Percentiles rank a stretch among this genome's conserved stretches.
These are phyloP conservation scores for Glebionis coronaria DNA, from an alignment of 129 eudicot genomes.

Conservation along the genomic window DNA sequence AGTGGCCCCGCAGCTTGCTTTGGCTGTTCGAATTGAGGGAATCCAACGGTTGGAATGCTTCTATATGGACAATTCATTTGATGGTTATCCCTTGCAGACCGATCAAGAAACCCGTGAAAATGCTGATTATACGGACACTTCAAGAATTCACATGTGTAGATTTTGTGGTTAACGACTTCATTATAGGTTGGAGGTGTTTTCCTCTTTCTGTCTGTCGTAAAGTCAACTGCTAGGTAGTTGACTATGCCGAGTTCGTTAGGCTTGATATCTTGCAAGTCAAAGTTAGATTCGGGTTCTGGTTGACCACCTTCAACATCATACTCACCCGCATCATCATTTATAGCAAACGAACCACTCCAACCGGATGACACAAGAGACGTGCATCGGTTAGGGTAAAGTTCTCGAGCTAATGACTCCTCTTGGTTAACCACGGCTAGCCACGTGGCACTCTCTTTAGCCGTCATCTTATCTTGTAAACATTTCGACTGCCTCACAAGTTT, in stretches of 20 bases:
- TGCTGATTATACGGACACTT: conserved; percentile 61
- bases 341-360: conserved; percentile 46
- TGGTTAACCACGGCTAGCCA: conserved; percentile 74
- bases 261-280: conserved; percentile 54
- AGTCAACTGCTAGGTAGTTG: conserved; percentile 25
- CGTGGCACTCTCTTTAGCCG: conserved; percentile 66
- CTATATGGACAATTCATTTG: conserved; percentile 45
- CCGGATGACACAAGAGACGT: conserved; percentile 54
- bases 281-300: conserved; percentile 34
- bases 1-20: conserved; percentile 17
- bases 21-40: conserved; percentile 32
- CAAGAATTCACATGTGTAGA: conserved; percentile 50
- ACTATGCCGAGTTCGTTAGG: conserved; percentile 40
- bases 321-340: conserved; percentile 60
- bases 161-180: conserved; percentile 42
- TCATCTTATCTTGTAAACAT: conserved; percentile 83
- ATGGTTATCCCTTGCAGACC: conserved; percentile 62
- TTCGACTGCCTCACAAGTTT: conserved; percentile 77
- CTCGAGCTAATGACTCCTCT: conserved; percentile 58
- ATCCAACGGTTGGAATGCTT: conserved; percentile 27
- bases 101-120: conserved; percentile 58
- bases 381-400: conserved; percentile 54
- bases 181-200: conserved; percentile 40
- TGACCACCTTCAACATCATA: conserved; percentile 67
- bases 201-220: conserved; percentile 45